Conservation (phyloP, 352 stramenopile species). For the Globisporangium apiculatum region DNA sequence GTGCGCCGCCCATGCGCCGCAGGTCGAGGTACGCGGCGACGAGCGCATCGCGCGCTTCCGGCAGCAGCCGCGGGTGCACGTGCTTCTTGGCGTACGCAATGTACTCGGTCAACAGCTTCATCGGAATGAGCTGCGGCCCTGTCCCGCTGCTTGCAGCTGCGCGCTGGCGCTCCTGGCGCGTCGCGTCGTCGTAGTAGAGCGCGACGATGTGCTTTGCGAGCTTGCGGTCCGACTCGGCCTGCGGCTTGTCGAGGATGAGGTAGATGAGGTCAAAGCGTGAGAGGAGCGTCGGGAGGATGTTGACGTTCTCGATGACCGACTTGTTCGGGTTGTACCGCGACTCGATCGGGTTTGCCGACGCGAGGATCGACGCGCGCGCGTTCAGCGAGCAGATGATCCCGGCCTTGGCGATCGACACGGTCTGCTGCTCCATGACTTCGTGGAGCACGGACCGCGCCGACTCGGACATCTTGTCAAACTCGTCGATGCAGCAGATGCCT, state of each 20-base stretch:
- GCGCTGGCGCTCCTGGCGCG: slow-evolving; percentile 29
- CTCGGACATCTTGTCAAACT: slow-evolving; percentile 99
- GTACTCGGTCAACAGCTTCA: slow-evolving; percentile 91
- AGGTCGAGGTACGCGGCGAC: slow-evolving; percentile 93
- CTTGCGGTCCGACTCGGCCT: slow-evolving; percentile 91
- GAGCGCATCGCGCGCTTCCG: slow-evolving; percentile 87
- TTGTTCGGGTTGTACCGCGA: slow-evolving; percentile 98
- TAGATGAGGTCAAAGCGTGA: slow-evolving; percentile 99
- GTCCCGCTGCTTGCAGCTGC: slow-evolving; percentile 14
- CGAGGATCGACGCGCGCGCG: slow-evolving; percentile 97
- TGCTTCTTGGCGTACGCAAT: slow-evolving; percentile 94
- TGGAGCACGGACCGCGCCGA: slow-evolving; percentile 96
- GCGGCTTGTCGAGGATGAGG: slow-evolving; percentile 97
- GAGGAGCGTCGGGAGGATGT: slow-evolving; percentile 96
- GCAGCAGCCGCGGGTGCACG: slow-evolving; percentile 87
- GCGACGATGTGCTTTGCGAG: slow-evolving; percentile 97
- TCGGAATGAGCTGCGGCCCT: slow-evolving; percentile 56
- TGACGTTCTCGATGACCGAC: slow-evolving; percentile 98
- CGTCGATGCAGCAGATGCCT: slow-evolving; percentile 98
- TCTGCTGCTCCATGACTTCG: slow-evolving; percentile 99
- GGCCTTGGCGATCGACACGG: slow-evolving; percentile 97
- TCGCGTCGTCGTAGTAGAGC: slow-evolving; percentile 92
- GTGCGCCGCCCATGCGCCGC: slow-evolving; percentile 55
- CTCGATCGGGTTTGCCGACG: slow-evolving; percentile 97
- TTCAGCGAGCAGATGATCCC: slow-evolving; percentile 98